Evolutionary conservation across 768 basidiomycete species (phyloP).

Genomic region (Terana coerulea): DNA sequence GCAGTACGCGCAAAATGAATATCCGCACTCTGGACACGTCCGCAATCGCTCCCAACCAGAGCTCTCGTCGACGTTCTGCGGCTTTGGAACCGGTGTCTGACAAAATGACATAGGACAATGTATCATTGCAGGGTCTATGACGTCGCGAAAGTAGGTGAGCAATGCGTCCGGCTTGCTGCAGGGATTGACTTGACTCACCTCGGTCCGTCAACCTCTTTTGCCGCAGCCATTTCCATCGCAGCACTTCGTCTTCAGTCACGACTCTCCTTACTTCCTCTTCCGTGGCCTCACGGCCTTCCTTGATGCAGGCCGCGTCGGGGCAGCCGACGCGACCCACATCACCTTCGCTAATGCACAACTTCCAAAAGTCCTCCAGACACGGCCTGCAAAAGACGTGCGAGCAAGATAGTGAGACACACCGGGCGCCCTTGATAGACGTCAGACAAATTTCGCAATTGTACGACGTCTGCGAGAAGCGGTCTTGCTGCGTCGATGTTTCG

Average conservation of each 20-base stretch:
- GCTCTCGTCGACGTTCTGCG: constrained; percentile 46
- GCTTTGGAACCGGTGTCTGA: constrained; percentile 72
- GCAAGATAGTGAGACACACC: constrained; percentile 69
- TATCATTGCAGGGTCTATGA: constrained; percentile 69
- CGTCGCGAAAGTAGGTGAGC: not conserved
- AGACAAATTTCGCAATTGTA: constrained; percentile 80
- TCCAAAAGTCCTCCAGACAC: constrained; percentile 82
- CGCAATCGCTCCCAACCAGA: constrained; percentile 72
- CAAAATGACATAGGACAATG: constrained; percentile 80
- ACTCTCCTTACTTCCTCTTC: constrained; percentile 74
- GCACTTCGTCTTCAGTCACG: constrained; percentile 58
- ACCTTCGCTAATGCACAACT: constrained; percentile 75
- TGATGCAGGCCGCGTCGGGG: constrained; percentile 79
- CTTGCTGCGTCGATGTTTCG: constrained; percentile 42
- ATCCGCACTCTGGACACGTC: constrained; percentile 65
- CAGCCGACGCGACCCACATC: constrained; percentile 74
- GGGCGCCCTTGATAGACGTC: constrained; percentile 65
- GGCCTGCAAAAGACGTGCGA: constrained; percentile 80
- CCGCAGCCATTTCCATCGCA: constrained; percentile 75
- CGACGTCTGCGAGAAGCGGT: constrained; percentile 57
- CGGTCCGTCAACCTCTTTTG: constrained; percentile 70
- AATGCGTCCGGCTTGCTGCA: no score
- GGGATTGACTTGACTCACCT: constrained; percentile 39
- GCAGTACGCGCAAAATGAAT: constrained; percentile 83
- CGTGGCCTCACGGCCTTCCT: constrained; percentile 50